Evolutionary conservation across 176 grass and related monocot genomes (phyloP).

Genomic region (Pharus latifolius): DNA sequence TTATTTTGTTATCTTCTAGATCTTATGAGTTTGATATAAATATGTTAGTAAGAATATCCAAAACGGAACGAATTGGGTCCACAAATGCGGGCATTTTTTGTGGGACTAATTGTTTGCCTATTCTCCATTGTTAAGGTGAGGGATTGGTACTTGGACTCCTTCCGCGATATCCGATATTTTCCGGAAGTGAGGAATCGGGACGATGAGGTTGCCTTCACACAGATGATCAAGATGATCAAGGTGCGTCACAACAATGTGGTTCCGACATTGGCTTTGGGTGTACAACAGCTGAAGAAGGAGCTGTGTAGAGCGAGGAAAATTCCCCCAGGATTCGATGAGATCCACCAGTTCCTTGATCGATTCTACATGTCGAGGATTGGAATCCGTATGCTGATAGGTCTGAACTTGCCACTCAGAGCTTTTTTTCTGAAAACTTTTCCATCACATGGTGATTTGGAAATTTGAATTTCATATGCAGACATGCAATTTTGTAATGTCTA

Average conservation of each 20-base stretch:
- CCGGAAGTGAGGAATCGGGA: conserved; percentile 41
- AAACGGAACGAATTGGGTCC: neutral
- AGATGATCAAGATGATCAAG: conserved; percentile 76
- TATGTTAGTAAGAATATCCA: neutral
- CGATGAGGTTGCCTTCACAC: conserved; percentile 68
- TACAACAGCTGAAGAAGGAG: conserved; percentile 86
- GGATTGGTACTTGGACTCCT: conserved; percentile 88
- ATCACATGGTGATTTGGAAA: neutral
- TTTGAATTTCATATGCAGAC: neutral
- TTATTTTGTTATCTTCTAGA: neutral
- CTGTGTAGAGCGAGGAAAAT: conserved; percentile 26
- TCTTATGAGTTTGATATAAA: neutral
- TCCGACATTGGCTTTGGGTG: conserved; percentile 76
- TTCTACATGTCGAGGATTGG: conserved; percentile 96
- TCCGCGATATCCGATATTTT: conserved; percentile 75
- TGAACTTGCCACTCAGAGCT: conserved; percentile 20
- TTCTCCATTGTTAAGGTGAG: conserved; percentile 47
- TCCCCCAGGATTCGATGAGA: conserved; percentile 49
- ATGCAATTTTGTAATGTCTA: neutral
- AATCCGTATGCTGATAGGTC: conserved; percentile 97
- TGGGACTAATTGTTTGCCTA: neutral
- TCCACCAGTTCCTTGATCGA: conserved; percentile 77
- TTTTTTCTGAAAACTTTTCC: too few relatives aligned
- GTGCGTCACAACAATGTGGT: conserved; percentile 89
- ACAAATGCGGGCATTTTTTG: conserved; percentile 7